Conservation (phyloP, 768 basidiomycete genomes). For the Gyrodon lividus region DNA sequence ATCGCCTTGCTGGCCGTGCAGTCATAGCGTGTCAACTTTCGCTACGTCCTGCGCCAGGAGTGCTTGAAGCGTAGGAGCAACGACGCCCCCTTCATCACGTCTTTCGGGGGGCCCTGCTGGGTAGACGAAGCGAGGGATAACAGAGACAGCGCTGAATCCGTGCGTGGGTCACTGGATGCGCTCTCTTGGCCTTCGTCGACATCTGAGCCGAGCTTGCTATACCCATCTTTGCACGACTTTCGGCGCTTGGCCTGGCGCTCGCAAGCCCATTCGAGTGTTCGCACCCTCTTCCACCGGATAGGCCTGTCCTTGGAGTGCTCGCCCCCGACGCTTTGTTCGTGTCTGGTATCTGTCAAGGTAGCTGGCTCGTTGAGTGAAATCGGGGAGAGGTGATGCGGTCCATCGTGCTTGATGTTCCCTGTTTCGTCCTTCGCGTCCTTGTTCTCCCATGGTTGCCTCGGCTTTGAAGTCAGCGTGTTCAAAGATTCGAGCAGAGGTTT, state of each 20-base stretch:
- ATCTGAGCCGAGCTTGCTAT: constrained; percentile 13
- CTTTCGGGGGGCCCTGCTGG: constrained; percentile 8
- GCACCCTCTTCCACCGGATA: constrained; percentile 21
- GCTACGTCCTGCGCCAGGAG: constrained; percentile 27
- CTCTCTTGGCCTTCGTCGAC: constrained; percentile 14
- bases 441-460: constrained; percentile 2
- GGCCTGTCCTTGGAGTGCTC: constrained; percentile 10
- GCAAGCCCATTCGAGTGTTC: constrained; percentile 47
- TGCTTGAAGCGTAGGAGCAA: constrained; percentile 31
- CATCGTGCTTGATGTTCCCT: neutral
- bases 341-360: neutral
- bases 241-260: constrained; percentile 39
- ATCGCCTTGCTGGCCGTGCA: neutral
- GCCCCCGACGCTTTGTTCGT: constrained; percentile 1
- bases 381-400: neutral
- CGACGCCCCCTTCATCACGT: constrained; percentile 29
- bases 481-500: constrained; percentile 23
- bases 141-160: constrained; percentile 30
- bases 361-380: neutral
- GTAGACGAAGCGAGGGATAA: constrained; percentile 26
- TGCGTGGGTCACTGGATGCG: constrained; percentile 10
- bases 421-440: neutral
- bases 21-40: neutral
- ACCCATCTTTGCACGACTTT: constrained; percentile 22
- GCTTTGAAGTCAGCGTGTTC: constrained; percentile 12